A percentile compares a stretch with the other conserved stretches of the same genome.
Conservation (phyloP, 768 basidiomycete species). For the Xerocomus potaroensis region DNA sequence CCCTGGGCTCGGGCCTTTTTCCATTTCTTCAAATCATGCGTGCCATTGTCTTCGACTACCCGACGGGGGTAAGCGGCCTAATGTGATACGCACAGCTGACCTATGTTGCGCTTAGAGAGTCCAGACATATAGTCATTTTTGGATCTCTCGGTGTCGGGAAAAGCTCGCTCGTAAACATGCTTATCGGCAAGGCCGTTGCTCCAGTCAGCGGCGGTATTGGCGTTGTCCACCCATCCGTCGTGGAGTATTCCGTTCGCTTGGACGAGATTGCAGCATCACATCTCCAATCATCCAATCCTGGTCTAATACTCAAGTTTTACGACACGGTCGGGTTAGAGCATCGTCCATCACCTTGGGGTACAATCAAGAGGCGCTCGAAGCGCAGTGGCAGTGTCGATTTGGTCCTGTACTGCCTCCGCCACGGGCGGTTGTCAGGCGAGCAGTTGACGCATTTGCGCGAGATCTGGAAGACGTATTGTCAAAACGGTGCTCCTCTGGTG, state of each 20-base stretch:
- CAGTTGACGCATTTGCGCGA: too few species aligned
- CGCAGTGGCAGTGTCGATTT: too few species aligned
- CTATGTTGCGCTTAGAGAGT: too few species aligned
- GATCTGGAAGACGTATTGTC: too few species aligned
- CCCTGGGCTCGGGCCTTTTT: neutral
- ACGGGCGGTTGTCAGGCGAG: too few species aligned
- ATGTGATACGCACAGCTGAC: too few species aligned
- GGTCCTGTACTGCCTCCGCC: too few species aligned
- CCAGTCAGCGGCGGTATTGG: conserved; percentile 20
- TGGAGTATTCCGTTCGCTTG: conserved; percentile 11
- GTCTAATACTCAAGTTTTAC: conserved; percentile 8
- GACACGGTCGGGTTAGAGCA: conserved; percentile 21
- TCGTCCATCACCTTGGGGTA: conserved; percentile 13
- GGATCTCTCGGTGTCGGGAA: conserved; percentile 42
- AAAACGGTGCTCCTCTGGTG: too few species aligned
- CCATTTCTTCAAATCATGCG: neutral
- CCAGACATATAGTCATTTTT: conserved; percentile 42
- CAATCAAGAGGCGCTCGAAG: too few species aligned
- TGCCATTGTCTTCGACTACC: neutral
- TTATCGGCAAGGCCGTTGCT: conserved; percentile 28
- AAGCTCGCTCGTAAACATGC: conserved; percentile 43
- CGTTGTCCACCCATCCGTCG: conserved; percentile 10
- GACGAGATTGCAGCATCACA: neutral
- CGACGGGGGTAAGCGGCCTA: conserved; percentile 7
- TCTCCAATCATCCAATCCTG: neutral